phyloP scores from a whole-genome alignment of 345 rosid species.

The Bruguiera gymnorhiza region DNA sequence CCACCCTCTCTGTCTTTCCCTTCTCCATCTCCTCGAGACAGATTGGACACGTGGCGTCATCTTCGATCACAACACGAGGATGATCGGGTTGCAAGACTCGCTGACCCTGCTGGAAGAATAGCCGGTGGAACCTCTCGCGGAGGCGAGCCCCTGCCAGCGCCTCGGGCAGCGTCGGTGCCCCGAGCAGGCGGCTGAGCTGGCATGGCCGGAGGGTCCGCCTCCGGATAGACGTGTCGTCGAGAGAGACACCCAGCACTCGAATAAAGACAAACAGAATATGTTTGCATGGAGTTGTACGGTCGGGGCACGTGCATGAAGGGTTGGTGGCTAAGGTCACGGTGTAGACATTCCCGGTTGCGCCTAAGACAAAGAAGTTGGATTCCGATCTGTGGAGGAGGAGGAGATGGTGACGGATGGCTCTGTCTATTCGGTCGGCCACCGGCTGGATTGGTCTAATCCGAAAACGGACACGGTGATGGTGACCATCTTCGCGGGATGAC shows the following conservation, averaged over 20 bases:
- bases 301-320: slow-evolving; percentile 85
- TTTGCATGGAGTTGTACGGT: slow-evolving; percentile 79
- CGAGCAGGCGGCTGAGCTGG: slow-evolving; percentile 44
- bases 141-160: slow-evolving; percentile 48
- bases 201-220: slow-evolving; percentile 64
- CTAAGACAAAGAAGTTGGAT: slow-evolving; percentile 60
- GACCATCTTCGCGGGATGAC: background rate
- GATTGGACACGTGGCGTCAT: slow-evolving; percentile 56
- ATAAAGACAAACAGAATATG: slow-evolving; percentile 75
- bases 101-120: slow-evolving; percentile 24
- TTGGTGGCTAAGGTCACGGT: slow-evolving; percentile 50
- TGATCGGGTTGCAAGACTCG: slow-evolving; percentile 1
- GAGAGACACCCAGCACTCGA: slow-evolving; percentile 63
- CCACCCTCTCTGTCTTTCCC: slow-evolving; percentile 27
- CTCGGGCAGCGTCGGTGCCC: slow-evolving; percentile 41
- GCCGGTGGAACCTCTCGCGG: slow-evolving; percentile 63
- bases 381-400: slow-evolving; percentile 63
- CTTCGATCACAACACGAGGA: slow-evolving; percentile 23
- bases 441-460: slow-evolving; percentile 43
- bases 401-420: slow-evolving; percentile 69
- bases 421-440: slow-evolving; percentile 49
- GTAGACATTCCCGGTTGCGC: slow-evolving; percentile 87
- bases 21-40: slow-evolving; percentile 67
- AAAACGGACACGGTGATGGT: slow-evolving; percentile 15
- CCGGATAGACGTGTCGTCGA: slow-evolving; percentile 58